phyloP scores from a whole-genome alignment of 2,329 filamentous ascomycete species.

The Fusarium mexicanum region DNA sequence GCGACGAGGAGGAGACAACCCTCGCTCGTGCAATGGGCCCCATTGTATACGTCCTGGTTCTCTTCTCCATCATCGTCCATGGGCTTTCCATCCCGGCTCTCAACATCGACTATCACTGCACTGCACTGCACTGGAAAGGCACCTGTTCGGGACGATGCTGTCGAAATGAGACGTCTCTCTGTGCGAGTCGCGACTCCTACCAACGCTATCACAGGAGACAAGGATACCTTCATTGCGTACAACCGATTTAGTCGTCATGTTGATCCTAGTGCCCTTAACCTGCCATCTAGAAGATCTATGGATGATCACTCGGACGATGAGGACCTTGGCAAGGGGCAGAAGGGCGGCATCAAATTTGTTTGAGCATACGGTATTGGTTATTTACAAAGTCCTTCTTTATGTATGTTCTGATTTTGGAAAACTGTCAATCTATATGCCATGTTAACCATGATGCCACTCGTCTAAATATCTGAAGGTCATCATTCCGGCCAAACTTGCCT shows the following conservation, averaged over 20 bases:
- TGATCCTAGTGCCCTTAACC: neutral
- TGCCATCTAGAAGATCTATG: neutral
- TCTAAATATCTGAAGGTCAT: neutral
- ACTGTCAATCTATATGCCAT: neutral
- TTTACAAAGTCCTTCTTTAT: neutral
- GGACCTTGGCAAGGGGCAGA: neutral
- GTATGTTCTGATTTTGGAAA: neutral
- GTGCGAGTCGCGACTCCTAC: neutral
- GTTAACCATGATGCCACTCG: neutral
- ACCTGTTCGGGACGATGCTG: constrained; percentile 46
- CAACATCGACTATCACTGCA: constrained; percentile 22
- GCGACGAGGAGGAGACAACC: constrained; percentile 46
- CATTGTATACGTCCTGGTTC: constrained; percentile 54
- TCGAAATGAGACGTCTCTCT: neutral
- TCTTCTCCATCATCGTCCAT: constrained; percentile 40
- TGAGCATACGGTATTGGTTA: neutral
- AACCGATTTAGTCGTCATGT: constrained; percentile 18
- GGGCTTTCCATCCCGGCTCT: constrained; percentile 56
- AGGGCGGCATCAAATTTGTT: neutral
- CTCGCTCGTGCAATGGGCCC: constrained; percentile 51
- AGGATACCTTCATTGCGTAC: constrained; percentile 6
- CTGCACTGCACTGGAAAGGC: constrained; percentile 45
- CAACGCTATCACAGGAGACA: neutral
- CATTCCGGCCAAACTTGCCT: neutral
- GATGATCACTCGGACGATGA: neutral